phyloP scores from a whole-genome alignment of 169 alveolate species.

The Plasmodium coatneyi region DNA sequence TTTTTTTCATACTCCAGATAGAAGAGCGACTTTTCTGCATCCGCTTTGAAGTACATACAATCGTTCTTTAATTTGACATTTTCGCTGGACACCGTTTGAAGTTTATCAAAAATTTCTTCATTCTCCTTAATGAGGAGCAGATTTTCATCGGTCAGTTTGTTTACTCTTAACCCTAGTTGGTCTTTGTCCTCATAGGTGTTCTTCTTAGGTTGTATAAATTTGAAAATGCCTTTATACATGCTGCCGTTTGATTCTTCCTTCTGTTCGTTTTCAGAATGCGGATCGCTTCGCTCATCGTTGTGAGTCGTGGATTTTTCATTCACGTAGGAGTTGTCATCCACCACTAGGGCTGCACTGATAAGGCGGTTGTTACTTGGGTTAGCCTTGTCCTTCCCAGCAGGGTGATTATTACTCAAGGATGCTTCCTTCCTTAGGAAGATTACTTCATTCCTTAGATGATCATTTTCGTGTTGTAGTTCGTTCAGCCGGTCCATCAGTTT shows the following conservation, averaged over 20 bases:
- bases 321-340: background rate
- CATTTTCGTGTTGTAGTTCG: slow-evolving; percentile 44
- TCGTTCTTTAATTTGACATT: slow-evolving; percentile 70
- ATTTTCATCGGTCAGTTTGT: slow-evolving; percentile 52
- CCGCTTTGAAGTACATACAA: slow-evolving; percentile 45
- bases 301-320: background rate
- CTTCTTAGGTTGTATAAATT: slow-evolving; percentile 27
- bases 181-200: background rate
- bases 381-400: background rate
- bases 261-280: background rate
- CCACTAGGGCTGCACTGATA: background rate
- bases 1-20: slow-evolving; percentile 67
- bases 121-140: slow-evolving; percentile 50
- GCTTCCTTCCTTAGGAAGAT: background rate
- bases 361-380: background rate
- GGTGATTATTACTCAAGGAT: background rate
- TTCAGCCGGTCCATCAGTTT: background rate
- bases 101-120: slow-evolving; percentile 68
- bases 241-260: background rate
- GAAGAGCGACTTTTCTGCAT: slow-evolving; percentile 66
- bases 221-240: slow-evolving; percentile 1
- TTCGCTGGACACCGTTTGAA: slow-evolving; percentile 46
- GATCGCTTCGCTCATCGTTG: background rate
- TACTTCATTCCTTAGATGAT: slow-evolving; percentile 24
- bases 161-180: slow-evolving; percentile 20